Evolutionary conservation across 139 green algal species (phyloP), one percentile per base, ranked within the genome.

Genomic region (Cymbomonas tetramitiformis): DNA sequence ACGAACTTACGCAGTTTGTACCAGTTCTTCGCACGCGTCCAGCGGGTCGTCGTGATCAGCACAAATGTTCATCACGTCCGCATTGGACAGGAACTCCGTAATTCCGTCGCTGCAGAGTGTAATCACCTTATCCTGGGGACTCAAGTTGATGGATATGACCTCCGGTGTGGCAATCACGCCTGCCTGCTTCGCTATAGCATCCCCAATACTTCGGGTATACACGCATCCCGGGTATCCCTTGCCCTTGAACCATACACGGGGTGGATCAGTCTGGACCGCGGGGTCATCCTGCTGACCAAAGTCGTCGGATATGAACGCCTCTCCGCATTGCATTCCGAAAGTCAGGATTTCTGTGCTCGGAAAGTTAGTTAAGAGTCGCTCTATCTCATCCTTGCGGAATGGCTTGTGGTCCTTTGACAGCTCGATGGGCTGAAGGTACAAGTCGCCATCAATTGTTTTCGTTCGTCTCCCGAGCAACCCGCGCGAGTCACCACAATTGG

Each of bases 201-300:
- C 90, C 0, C 90, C 90, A 38, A 97, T 84, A 72, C 68, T 85
- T 29, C 90, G 75, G 0, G 90, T 96, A 78, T 96, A 97, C 7
- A 88, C 90, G 1, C 87, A 95, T 25, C 90, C 90, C 3, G 90
- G 90, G 59, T 83, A 95, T 30, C 81, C 82, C 21, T 78, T 82
- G 61, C 81, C 77, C 0, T 74, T 73, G 1, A 79, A 69, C 86
- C 89, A 97, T 30, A 97, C 65, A 6, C 90, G 71, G 0, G 89
- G 90, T 0, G 90, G 88, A 67, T 96, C 89, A 21, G 43, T 68
- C 32, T 70, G 62, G 38, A 86, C 75, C 54, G 92, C 85, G 33
- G 24, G 28, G 3, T 19, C 21, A 15, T 23, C 19, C 48, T 34
- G 4, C 23, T 56, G 30, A 2, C 29, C 48, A 36, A 60, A 60